phyloP scores from a whole-genome alignment of 495 filamentous ascomycete genomes.

The Thozetella sp. region DNA sequence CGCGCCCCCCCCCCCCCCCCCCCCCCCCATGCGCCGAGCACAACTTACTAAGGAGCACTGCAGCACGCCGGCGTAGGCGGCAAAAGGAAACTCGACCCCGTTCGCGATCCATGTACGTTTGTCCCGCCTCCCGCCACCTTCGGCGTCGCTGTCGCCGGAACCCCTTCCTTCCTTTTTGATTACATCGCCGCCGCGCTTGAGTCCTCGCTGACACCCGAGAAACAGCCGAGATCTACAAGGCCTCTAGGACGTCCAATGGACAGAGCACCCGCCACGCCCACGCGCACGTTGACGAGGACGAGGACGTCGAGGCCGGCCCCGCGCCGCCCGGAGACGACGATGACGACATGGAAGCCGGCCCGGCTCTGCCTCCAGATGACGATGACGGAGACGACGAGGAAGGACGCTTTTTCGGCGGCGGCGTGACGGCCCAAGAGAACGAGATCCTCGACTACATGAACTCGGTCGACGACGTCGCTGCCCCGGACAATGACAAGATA shows the following conservation, averaged over 20 bases:
- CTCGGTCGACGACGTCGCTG: constrained; percentile 34
- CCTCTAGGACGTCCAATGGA: constrained; percentile 67
- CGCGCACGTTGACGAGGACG: constrained; percentile 43
- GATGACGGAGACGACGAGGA: constrained; percentile 82
- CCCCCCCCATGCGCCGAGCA: not conserved
- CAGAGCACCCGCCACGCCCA: constrained; percentile 33
- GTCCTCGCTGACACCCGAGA: constrained; percentile 5
- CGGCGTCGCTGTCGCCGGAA: not conserved
- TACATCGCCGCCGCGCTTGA: not conserved
- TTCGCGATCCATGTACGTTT: constrained; percentile 68
- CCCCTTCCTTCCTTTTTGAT: not conserved
- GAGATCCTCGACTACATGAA: constrained; percentile 86
- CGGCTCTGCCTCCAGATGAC: constrained; percentile 66
- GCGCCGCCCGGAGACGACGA: constrained; percentile 39
- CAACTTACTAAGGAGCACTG: constrained; percentile 11
- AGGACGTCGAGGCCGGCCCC: constrained; percentile 57
- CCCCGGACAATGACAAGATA: constrained; percentile 66
- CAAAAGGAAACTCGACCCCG: constrained; percentile 79
- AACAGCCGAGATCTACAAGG: constrained; percentile 81
- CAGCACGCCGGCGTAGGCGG: constrained; percentile 55
- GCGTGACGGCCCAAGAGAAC: constrained; percentile 77
- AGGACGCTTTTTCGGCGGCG: constrained; percentile 93
- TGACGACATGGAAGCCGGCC: constrained; percentile 67
- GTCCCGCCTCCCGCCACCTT: not conserved
- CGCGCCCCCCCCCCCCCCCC: not conserved